A percentile compares a stretch with the other conserved stretches of the same genome.
These are phyloP conservation scores for Entomortierella parvispora DNA, from an alignment of 192 early-diverging fungal genomes.

Conservation along the genomic window DNA sequence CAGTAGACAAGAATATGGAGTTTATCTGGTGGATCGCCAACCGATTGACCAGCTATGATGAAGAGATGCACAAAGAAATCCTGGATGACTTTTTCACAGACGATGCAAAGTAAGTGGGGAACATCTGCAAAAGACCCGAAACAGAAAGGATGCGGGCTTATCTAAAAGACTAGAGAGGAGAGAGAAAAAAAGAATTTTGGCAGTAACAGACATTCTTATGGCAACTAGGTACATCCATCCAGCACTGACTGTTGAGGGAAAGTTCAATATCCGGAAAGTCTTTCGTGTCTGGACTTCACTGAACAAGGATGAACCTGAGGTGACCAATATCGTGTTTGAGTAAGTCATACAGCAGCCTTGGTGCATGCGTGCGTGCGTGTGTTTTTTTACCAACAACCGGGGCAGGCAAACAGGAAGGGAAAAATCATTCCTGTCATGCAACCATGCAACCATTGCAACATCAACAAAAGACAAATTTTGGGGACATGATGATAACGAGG, in stretches of 20 bases:
- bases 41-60: slow-evolving; percentile 60
- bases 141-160: too few relatives aligned
- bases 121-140: too few relatives aligned
- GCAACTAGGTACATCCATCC: slow-evolving; percentile 60
- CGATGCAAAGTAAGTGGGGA: slow-evolving; percentile 58
- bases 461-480: slow-evolving; percentile 39
- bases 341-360: slow-evolving; percentile 25
- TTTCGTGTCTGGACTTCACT: slow-evolving; percentile 54
- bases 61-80: slow-evolving; percentile 58
- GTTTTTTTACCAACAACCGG: background rate
- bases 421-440: too few relatives aligned
- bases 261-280: slow-evolving; percentile 60
- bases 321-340: slow-evolving; percentile 52
- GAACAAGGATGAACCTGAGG: slow-evolving; percentile 47
- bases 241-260: slow-evolving; percentile 58
- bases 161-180: too few relatives aligned
- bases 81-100: slow-evolving; percentile 62
- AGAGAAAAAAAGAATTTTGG: too few relatives aligned
- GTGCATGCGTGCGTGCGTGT: too few relatives aligned
- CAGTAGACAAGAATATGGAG: slow-evolving; percentile 39
- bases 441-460: slow-evolving; percentile 46
- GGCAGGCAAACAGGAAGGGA: slow-evolving; percentile 3
- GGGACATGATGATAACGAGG: slow-evolving; percentile 45
- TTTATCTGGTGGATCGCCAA: slow-evolving; percentile 57
- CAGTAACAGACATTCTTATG: too few relatives aligned